phyloP scores from a whole-genome alignment of 2,329 filamentous ascomycete species.

The Trichoderma asperellum region DNA sequence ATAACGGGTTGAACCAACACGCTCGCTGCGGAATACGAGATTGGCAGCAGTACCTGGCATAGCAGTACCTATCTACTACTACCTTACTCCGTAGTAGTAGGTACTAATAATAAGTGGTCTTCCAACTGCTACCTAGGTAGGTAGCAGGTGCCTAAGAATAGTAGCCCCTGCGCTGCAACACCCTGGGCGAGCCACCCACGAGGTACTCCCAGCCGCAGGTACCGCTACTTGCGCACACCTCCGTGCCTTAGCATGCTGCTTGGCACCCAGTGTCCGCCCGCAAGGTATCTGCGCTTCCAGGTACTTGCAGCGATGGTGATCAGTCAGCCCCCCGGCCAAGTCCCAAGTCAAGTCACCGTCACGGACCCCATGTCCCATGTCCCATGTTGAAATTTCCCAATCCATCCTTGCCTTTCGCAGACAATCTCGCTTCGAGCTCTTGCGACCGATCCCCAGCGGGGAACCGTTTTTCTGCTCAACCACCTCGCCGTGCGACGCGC shows the following conservation, averaged over 20 bases:
- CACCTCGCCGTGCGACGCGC: constrained; percentile 20
- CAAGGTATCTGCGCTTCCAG: not conserved
- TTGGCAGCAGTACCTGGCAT: not conserved
- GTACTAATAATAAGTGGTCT: too few species aligned
- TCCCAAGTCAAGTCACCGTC: constrained; percentile 10
- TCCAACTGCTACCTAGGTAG: too few species aligned
- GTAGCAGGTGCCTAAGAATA: not conserved
- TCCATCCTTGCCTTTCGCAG: constrained; percentile 22
- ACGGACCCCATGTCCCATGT: constrained; percentile 23
- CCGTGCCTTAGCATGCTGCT: too few species aligned
- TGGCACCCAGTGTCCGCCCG: not conserved
- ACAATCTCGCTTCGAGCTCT: constrained; percentile 23
- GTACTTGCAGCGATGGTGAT: not conserved
- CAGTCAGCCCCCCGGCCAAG: constrained; percentile 14
- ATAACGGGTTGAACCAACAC: not conserved
- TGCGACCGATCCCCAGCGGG: constrained; percentile 23
- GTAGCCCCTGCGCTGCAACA: not conserved
- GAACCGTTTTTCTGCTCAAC: constrained; percentile 9
- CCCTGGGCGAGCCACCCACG: not conserved
- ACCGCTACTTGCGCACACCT: not conserved
- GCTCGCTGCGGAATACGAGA: not conserved
- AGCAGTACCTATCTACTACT: not conserved
- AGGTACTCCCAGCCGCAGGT: not conserved
- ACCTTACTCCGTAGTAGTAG: too few species aligned
- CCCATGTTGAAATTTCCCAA: constrained; percentile 27